These are phyloP conservation scores for Phytomonas sp. DNA, from an alignment of 208 protist species.

Conservation along the genomic window DNA sequence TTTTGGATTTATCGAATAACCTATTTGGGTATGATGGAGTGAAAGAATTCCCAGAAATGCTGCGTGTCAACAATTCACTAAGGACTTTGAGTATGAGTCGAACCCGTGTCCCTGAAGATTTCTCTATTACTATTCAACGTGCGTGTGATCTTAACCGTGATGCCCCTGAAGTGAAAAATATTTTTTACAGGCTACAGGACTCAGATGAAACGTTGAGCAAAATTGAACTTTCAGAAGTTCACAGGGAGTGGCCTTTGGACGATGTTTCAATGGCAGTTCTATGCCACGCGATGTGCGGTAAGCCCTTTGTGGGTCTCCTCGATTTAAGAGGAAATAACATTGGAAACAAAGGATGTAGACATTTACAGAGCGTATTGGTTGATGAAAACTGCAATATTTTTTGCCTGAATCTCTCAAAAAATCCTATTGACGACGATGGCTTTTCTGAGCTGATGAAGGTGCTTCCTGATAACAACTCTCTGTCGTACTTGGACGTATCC, in stretches of 20 bases:
- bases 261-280: slow-evolving; percentile 57
- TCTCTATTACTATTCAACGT: slow-evolving; percentile 29
- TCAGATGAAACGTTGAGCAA: slow-evolving; percentile 34
- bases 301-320: slow-evolving; percentile 32
- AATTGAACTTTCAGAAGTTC: slow-evolving; percentile 35
- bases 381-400: slow-evolving; percentile 32
- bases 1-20: slow-evolving; percentile 70
- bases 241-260: slow-evolving; percentile 34
- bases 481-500: slow-evolving; percentile 35
- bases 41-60: slow-evolving; percentile 35
- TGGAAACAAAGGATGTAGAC: slow-evolving; percentile 35
- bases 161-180: slow-evolving; percentile 41
- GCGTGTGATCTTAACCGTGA: slow-evolving; percentile 74
- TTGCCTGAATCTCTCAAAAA: slow-evolving; percentile 36
- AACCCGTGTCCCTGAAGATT: slow-evolving; percentile 37
- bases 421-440: slow-evolving; percentile 56
- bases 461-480: slow-evolving; percentile 43
- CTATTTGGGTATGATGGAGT: slow-evolving; percentile 40
- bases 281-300: slow-evolving; percentile 36
- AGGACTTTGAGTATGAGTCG: slow-evolving; percentile 29
- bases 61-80: slow-evolving; percentile 56
- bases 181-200: slow-evolving; percentile 51
- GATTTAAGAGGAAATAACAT: slow-evolving; percentile 58
- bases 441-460: slow-evolving; percentile 36
- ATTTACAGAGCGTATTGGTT: slow-evolving; percentile 35